phyloP scores from a whole-genome alignment of 2,329 filamentous ascomycete species.

The Xylariales sp. region DNA sequence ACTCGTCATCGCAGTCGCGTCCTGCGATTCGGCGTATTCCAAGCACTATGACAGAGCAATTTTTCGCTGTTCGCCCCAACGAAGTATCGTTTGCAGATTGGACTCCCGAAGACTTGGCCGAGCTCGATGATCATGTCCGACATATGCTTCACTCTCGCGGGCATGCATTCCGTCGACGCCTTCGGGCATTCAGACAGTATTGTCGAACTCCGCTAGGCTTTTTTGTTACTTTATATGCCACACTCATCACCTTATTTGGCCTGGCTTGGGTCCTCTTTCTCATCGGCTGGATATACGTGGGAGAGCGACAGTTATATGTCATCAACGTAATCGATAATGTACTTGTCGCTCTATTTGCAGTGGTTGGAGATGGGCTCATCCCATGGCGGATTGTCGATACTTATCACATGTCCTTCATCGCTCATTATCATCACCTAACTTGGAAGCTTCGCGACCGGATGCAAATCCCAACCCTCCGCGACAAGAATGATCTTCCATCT shows the following conservation, averaged over 20 bases:
- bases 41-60: slow-evolving; percentile 63
- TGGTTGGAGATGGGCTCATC: slow-evolving; percentile 66
- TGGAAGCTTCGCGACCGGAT: slow-evolving; percentile 62
- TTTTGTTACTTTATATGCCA: slow-evolving; percentile 78
- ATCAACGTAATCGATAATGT: slow-evolving; percentile 69
- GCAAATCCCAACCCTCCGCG: slow-evolving; percentile 55
- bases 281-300: slow-evolving; percentile 86
- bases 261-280: slow-evolving; percentile 87
- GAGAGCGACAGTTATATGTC: slow-evolving; percentile 63
- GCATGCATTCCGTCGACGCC: slow-evolving; percentile 71
- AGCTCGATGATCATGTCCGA: slow-evolving; percentile 65
- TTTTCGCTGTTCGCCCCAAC: slow-evolving; percentile 76
- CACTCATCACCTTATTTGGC: slow-evolving; percentile 78
- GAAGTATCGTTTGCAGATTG: slow-evolving; percentile 69
- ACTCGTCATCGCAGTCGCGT: no score
- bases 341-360: slow-evolving; percentile 64
- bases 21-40: slow-evolving; percentile 29
- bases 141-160: slow-evolving; percentile 83
- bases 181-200: slow-evolving; percentile 80
- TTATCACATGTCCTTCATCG: slow-evolving; percentile 82
- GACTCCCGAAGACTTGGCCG: no score
- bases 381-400: slow-evolving; percentile 78
- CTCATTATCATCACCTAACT: slow-evolving; percentile 62
- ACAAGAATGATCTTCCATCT: slow-evolving; percentile 64
- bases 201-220: slow-evolving; percentile 73